Evolutionary conservation across 2,329 filamentous ascomycete species (phyloP).

Genomic region (Arthrocladium fulminans): DNA sequence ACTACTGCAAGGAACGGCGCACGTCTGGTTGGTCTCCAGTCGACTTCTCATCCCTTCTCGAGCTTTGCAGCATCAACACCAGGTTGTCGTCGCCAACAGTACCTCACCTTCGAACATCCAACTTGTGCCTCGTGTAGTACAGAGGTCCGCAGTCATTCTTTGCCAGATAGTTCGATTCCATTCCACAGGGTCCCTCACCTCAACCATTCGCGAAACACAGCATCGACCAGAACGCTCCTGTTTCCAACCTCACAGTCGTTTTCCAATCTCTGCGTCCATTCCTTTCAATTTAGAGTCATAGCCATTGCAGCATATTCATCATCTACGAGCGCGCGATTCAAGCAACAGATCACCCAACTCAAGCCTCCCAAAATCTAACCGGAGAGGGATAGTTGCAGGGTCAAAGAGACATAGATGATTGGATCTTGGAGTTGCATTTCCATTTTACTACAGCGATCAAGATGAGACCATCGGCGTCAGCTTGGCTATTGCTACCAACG

Average conservation of each 20-base stretch:
- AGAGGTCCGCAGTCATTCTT: conserved; percentile 6
- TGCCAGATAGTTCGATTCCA: background rate
- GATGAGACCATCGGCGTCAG: conserved; percentile 1
- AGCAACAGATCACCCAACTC: background rate
- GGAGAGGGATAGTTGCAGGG: background rate
- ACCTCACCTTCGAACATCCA: background rate
- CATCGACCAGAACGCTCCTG: background rate
- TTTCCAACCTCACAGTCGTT: background rate
- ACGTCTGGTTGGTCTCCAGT: background rate
- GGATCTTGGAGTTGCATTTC: too few relatives aligned
- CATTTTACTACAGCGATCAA: background rate
- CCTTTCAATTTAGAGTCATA: background rate
- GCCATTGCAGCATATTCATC: too few relatives aligned
- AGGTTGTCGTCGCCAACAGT: background rate
- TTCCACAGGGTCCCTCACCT: conserved; percentile 9
- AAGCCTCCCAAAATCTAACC: background rate
- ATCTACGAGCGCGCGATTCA: background rate
- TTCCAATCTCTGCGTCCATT: background rate
- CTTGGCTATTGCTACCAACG: conserved; percentile 1
- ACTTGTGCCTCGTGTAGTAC: conserved; percentile 3
- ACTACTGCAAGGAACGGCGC: conserved; percentile 4
- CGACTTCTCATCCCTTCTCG: background rate
- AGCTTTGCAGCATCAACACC: background rate
- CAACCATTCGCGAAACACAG: background rate
- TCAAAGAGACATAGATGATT: background rate